Conservation (phyloP, 2,329 filamentous ascomycete genomes). For the Botrytis elliptica region DNA sequence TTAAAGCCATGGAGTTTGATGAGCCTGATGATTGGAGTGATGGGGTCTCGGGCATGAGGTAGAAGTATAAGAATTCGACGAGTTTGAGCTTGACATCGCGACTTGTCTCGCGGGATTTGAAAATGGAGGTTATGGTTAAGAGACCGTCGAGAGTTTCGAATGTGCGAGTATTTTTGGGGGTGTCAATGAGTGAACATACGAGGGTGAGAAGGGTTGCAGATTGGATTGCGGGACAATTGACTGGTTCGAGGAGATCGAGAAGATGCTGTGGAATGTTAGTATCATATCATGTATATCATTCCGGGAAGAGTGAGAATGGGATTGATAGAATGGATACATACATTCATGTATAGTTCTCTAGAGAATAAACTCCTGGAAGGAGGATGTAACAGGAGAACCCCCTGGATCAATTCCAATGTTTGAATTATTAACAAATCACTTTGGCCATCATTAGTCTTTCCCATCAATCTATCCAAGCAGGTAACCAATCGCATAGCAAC, state of each 20-base stretch:
- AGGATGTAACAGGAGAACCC: constrained; percentile 82
- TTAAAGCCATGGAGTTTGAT: constrained; percentile 49
- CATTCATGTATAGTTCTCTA: constrained; percentile 92
- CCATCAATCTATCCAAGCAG: constrained; percentile 82
- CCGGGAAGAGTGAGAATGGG: background rate
- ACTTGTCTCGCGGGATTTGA: constrained; percentile 82
- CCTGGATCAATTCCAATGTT: constrained; percentile 85
- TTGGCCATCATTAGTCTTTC: constrained; percentile 75
- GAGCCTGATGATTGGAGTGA: constrained; percentile 52
- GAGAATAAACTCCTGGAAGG: constrained; percentile 85
- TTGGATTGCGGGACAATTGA: constrained; percentile 89
- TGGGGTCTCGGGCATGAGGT: constrained; percentile 88
- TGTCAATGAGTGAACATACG: constrained; percentile 82
- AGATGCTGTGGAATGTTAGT: constrained; percentile 58
- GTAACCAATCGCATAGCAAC: constrained; percentile 82
- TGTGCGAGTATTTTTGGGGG: constrained; percentile 81
- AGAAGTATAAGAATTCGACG: constrained; percentile 98
- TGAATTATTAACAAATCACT: constrained; percentile 88
- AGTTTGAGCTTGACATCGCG: constrained; percentile 91
- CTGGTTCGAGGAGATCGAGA: constrained; percentile 88
- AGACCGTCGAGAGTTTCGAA: constrained; percentile 93
- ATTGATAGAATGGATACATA: constrained; percentile 43
- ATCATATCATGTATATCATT: background rate
- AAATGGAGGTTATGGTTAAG: constrained; percentile 85
- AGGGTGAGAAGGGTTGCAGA: constrained; percentile 86